Evolutionary conservation across 306 rosid species (phyloP).

Genomic region (Castanea sativa): DNA sequence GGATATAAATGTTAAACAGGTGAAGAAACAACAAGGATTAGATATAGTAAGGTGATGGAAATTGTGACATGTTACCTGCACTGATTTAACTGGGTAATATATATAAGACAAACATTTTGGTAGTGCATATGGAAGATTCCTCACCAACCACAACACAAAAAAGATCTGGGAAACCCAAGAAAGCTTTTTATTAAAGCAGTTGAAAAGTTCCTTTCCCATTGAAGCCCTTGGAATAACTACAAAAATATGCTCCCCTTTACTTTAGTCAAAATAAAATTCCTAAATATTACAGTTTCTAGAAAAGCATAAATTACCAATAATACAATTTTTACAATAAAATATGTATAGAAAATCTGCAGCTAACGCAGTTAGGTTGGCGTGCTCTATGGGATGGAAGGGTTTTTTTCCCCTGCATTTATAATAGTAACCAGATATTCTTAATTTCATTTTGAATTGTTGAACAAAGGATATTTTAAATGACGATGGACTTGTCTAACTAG

Average conservation of each 20-base stretch:
- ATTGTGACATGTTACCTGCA: background rate
- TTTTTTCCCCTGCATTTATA: background rate
- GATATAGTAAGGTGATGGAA: background rate
- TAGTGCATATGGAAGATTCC: constrained; percentile 10
- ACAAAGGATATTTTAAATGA: background rate
- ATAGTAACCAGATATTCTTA: background rate
- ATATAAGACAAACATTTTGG: background rate
- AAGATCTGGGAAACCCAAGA: background rate
- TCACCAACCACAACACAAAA: background rate
- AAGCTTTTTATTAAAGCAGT: background rate
- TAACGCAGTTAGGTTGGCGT: background rate
- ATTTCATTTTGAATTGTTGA: background rate
- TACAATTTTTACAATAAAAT: background rate
- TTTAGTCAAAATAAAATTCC: background rate
- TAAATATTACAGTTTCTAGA: background rate
- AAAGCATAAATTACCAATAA: background rate
- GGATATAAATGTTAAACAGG: constrained; percentile 1
- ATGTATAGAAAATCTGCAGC: background rate
- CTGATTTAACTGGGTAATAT: background rate
- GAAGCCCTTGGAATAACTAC: constrained; percentile 11
- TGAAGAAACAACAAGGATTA: constrained; percentile 7
- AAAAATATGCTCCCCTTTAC: constrained; percentile 15
- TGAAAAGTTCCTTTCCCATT: background rate
- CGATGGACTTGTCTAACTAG: background rate
- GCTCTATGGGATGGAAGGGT: background rate